A percentile compares a stretch with the other conserved stretches of the same genome.
Conservation (phyloP, 441 rosid genomes). For the Aquilaria agallochum region DNA sequence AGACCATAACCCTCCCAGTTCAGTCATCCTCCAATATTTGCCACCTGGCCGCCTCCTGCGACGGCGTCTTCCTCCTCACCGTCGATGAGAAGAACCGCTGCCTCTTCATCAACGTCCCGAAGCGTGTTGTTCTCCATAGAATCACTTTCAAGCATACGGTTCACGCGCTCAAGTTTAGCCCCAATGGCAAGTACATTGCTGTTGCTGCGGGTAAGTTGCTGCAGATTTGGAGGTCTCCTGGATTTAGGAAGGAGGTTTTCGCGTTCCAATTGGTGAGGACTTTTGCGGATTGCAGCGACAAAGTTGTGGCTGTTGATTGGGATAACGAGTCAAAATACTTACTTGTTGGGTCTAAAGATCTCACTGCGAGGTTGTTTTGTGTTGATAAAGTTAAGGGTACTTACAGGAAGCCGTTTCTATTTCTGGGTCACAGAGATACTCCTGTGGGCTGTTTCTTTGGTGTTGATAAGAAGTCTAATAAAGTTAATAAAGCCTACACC, state of each 20-base stretch:
- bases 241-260: conserved; percentile 66
- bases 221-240: conserved; percentile 90
- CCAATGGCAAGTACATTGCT: conserved; percentile 71
- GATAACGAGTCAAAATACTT: conserved; percentile 69
- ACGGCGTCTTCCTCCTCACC: conserved; percentile 73
- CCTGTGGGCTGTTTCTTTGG: conserved; percentile 93
- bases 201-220: conserved; percentile 43
- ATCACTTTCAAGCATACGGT: conserved; percentile 61
- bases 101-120: conserved; percentile 74
- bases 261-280: conserved; percentile 79
- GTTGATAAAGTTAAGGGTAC: conserved; percentile 58
- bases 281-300: conserved; percentile 70
- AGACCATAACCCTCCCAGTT: conserved; percentile 61
- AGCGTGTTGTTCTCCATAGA: conserved; percentile 72
- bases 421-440: conserved; percentile 86
- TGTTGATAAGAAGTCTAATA: conserved; percentile 51
- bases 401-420: conserved; percentile 65
- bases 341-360: conserved; percentile 85
- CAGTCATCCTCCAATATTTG: conserved; percentile 70
- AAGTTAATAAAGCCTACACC: conserved; percentile 57
- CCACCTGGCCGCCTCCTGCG: conserved; percentile 77
- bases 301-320: conserved; percentile 70
- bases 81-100: conserved; percentile 79
- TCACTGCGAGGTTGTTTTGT: conserved; percentile 73
- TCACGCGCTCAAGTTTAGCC: conserved; percentile 59